These are phyloP conservation scores for Tylopilus cervinicoccineus DNA, from an alignment of 768 basidiomycete genomes.

Conservation along the genomic window DNA sequence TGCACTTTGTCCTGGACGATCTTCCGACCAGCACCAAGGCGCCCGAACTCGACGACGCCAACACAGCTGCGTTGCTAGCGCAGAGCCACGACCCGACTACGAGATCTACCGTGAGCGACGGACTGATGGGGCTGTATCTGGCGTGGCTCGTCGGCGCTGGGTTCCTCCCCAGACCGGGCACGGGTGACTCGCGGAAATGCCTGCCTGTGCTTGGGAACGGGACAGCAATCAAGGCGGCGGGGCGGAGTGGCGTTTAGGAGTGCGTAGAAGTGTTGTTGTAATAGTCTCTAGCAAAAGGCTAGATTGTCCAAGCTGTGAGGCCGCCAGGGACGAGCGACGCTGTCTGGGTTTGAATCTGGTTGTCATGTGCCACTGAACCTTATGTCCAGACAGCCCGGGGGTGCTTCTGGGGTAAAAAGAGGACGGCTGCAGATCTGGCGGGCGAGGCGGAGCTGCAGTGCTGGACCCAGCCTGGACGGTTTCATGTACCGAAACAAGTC, in stretches of 20 bases:
- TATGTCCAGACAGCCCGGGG: not conserved
- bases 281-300: not conserved
- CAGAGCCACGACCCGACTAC: slow-evolving; percentile 36
- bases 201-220: slow-evolving; percentile 45
- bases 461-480: not conserved
- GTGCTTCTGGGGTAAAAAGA: too few relatives aligned
- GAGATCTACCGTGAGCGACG: slow-evolving; percentile 62
- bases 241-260: slow-evolving; percentile 55
- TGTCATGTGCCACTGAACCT: not conserved
- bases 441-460: too few relatives aligned
- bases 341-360: not conserved
- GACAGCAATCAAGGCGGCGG: slow-evolving; percentile 56
- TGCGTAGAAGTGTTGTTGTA: not conserved
- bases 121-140: slow-evolving; percentile 81
- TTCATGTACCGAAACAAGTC: not conserved
- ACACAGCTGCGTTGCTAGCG: slow-evolving; percentile 63
- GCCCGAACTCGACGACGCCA: slow-evolving; percentile 83
- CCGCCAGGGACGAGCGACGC: not conserved
- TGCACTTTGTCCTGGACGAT: slow-evolving; percentile 97
- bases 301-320: not conserved
- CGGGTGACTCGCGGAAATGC: slow-evolving; percentile 34
- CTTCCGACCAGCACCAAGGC: slow-evolving; percentile 95
- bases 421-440: too few relatives aligned
- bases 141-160: slow-evolving; percentile 87
- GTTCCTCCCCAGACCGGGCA: slow-evolving; percentile 65